Evolutionary conservation across 2,329 filamentous ascomycete genomes (phyloP), one percentile per base, ranked within the genome.

Genomic region (Mariannaea elegans): DNA sequence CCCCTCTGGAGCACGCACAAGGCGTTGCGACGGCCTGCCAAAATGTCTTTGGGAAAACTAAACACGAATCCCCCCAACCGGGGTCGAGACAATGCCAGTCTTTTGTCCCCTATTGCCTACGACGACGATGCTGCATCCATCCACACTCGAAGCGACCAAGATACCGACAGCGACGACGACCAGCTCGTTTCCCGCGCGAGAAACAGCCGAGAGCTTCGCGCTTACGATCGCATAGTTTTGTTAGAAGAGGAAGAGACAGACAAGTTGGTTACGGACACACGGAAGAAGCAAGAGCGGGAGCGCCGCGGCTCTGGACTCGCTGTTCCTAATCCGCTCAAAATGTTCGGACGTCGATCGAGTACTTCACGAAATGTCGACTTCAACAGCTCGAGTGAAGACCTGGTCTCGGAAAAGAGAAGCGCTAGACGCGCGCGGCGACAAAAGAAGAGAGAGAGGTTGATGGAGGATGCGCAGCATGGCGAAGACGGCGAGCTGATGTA

Each of bases 401-500:
- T 84, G 9, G 76, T 78, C 23, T 69, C 75, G 18, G 82, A 86
- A 66, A 86, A 84, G 64, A 80, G 83, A 63, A 75, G 74, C 56
- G 75, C 75, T 45, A 78, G 85, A 45, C 81, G 82, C 56, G 75
- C 79, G 39, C 79, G 84, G 71, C 78, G 85, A 53, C 77, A 78
- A 65, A 78, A 81, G 68, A 87, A 85, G 76, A 82, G 78, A 77
- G 82, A 83, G 62, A 80, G 77, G 64, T 74, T 85, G 71, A 76
- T 82, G 67, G 78, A 81, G 55, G 79, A 84, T 51, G 86, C 86
- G 4, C 80, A 80, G 23, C 75, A 87, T 61, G 88, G 88, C 55
- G 90, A 92, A 72, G 87, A 92, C 65, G 89, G 90, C 34, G 86
- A 89, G 74, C 80, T 96, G 70, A 92, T 97, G 89, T 94, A 92